Evolutionary conservation across 768 basidiomycete species (phyloP).

Genomic region (Agaricus subrufescens): DNA sequence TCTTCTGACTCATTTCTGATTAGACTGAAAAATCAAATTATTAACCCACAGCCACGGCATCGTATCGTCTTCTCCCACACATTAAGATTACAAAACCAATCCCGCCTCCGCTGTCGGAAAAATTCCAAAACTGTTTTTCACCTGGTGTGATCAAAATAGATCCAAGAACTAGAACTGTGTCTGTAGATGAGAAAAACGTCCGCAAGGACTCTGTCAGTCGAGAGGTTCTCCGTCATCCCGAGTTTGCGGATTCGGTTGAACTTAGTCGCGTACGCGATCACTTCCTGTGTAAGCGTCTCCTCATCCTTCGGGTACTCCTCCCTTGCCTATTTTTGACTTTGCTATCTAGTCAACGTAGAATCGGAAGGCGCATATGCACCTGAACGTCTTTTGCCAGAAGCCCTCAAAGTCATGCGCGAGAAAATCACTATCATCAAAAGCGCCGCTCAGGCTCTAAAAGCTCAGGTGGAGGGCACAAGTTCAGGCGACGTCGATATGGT

Average conservation of each 20-base stretch:
- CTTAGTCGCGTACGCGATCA: constrained; percentile 85
- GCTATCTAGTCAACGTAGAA: constrained; percentile 72
- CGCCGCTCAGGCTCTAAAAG: constrained; percentile 55
- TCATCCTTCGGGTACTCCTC: background rate
- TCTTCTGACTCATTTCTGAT: background rate
- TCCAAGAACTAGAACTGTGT: constrained; percentile 51
- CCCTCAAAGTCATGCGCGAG: constrained; percentile 74
- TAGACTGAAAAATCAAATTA: background rate
- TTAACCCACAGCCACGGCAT: constrained; percentile 71
- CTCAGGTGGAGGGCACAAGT: constrained; percentile 24
- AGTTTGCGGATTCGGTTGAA: constrained; percentile 81
- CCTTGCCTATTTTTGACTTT: background rate
- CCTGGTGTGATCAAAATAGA: constrained; percentile 71
- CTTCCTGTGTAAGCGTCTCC: constrained; percentile 72
- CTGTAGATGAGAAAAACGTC: constrained; percentile 59
- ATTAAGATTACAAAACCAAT: constrained; percentile 76
- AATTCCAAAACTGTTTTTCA: constrained; percentile 87
- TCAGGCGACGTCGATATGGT: constrained; percentile 54
- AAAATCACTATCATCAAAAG: constrained; percentile 62
- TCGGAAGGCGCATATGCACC: constrained; percentile 88
- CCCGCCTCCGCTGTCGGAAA: constrained; percentile 68
- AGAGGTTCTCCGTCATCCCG: constrained; percentile 88
- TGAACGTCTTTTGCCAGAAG: constrained; percentile 75
- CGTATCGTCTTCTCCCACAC: constrained; percentile 87
- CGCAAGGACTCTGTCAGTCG: constrained; percentile 87